Evolutionary conservation across 345 rosid species (phyloP).

Genomic region (Chamaenerion angustifolium): DNA sequence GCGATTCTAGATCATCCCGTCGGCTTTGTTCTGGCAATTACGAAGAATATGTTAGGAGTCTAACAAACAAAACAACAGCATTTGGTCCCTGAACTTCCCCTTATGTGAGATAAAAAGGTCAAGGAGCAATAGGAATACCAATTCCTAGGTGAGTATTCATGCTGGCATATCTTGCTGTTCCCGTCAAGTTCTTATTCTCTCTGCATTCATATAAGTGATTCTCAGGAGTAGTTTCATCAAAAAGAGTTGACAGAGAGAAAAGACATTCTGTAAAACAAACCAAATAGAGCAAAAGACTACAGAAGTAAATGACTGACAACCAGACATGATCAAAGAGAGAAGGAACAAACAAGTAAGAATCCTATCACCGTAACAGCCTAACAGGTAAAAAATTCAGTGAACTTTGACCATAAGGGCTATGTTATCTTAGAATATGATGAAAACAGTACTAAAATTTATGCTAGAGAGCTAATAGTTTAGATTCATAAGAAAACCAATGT

Average conservation of each 20-base stretch:
- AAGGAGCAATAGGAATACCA: slow-evolving; percentile 23
- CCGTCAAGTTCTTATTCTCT: slow-evolving; percentile 87
- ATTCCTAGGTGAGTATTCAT: slow-evolving; percentile 94
- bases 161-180: slow-evolving; percentile 96
- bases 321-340: too few relatives aligned
- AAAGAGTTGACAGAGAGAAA: not conserved
- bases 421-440: too few relatives aligned
- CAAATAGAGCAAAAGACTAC: not conserved
- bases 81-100: not conserved
- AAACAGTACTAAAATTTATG: too few relatives aligned
- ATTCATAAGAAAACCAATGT: too few relatives aligned
- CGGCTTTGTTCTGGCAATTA: slow-evolving; percentile 79
- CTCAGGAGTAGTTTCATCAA: not conserved
- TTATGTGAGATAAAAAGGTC: not conserved
- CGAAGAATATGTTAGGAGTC: slow-evolving; percentile 2
- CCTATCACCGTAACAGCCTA: too few relatives aligned
- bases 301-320: too few relatives aligned
- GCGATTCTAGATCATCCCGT: slow-evolving; percentile 90
- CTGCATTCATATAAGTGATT: slow-evolving; percentile 35
- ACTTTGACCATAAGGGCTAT: too few relatives aligned
- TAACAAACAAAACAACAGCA: not conserved
- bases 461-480: too few relatives aligned
- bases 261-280: not conserved
- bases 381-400: too few relatives aligned
- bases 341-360: too few relatives aligned